Conservation (phyloP, 148 eudicot species). For the Mesembryanthemum crystallinum region DNA sequence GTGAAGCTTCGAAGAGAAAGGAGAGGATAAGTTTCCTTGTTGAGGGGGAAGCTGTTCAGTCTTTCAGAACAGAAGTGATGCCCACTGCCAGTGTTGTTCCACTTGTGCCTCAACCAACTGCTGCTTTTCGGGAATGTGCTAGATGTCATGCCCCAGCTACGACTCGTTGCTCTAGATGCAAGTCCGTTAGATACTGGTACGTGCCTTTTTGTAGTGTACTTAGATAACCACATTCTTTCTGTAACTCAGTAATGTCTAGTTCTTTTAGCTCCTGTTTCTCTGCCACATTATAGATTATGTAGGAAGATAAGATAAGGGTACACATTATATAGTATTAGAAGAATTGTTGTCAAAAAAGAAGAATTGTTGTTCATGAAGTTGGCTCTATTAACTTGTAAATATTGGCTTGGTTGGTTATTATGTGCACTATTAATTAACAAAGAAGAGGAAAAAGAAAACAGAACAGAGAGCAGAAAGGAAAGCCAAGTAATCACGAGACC, state of each 20-base stretch:
- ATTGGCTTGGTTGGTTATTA: background rate
- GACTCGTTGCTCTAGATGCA: conserved; percentile 92
- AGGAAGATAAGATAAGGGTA: background rate
- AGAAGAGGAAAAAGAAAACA: background rate
- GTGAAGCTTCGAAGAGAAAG: conserved; percentile 62
- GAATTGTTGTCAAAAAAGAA: background rate
- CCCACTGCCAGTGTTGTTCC: conserved; percentile 53
- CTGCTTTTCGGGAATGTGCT: conserved; percentile 62
- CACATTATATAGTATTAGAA: background rate
- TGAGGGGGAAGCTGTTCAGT: conserved; percentile 55
- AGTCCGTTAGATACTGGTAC: conserved; percentile 90
- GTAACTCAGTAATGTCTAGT: background rate
- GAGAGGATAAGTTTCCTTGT: conserved; percentile 59
- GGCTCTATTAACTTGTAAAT: background rate
- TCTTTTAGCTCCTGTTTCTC: background rate
- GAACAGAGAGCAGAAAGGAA: background rate
- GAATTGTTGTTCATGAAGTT: background rate
- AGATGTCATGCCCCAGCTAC: conserved; percentile 70
- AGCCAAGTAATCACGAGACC: background rate
- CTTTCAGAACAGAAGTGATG: conserved; percentile 54
- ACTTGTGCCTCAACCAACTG: conserved; percentile 43
- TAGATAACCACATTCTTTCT: background rate
- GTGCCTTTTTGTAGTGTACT: conserved; percentile 6
- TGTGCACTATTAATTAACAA: too few species aligned
- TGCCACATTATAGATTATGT: background rate